Base-by-base conservation (phyloP, 2,329 filamentous ascomycete genomes). In the Apiospora sp. region DNA sequence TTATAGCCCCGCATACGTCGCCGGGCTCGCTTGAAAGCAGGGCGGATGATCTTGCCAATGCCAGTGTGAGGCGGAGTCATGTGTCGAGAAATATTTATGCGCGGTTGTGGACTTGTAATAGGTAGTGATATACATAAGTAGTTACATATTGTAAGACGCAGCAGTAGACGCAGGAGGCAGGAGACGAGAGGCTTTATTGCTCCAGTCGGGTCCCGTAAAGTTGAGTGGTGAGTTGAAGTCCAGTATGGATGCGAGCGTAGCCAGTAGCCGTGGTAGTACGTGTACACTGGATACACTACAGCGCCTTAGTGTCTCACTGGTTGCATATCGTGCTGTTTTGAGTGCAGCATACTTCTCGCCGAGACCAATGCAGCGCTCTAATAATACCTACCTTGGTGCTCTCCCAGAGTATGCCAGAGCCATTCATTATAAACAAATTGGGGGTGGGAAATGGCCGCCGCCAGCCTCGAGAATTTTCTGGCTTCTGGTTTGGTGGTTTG, bases 391-490 rank as follows among this genome's bases (percentile, higher is more conserved):
- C 37, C 1, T 30, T 34, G 14, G 6, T 19, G 27, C 12, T 34
- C 27, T 16, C 14, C 27, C 30, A 22, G n/a, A 30, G 22, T 30
- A 30, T 30, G 27, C 27, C 27, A 30, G 27, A 30, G 34, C 58
- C 58, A 41, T n/a, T 41, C 34, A 64, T 41, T n/a, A 64, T 19
- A 41, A 3, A 16, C 58, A 41, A 41, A 41, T 41, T n/a, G 58
- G 34, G 13, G 22, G 8, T 34, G 16, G 54, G 16, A 64, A 64
- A 41, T n/a, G 58, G 14, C 37, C 19, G n/a, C 37, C 19, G 68
- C 30, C 69, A 71, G 69, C 69, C 69, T 71, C 69, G 69, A 71
- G 34, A 44, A 46, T 44, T 71, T n/a, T 37, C 14, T 34, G 34
- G 14, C 54, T 41, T 64, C 30, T 64, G 58, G 58, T 58, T 41